Evolutionary conservation across 2,329 filamentous ascomycete species (phyloP), one percentile per base, ranked within the genome.

Genomic region (Trichoderma sp.): DNA sequence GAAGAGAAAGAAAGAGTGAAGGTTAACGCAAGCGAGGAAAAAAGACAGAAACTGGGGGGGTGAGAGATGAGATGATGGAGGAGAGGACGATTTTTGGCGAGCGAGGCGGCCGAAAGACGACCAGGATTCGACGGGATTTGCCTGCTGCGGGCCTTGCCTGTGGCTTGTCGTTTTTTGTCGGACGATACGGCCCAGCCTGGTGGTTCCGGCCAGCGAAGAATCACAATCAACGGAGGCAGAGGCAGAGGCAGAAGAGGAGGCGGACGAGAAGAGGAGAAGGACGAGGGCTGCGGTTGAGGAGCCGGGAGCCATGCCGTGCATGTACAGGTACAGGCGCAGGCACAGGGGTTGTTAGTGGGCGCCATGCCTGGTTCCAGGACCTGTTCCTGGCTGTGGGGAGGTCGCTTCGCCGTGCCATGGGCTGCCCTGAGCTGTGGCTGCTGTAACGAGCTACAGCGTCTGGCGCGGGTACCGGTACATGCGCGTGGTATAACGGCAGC

Each of bases 11-110:
- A 65, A 55, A 37, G 46, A 34, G 66, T 56, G 30, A 69, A 68
- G 58, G 37, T 66, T 66, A 58, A 58, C 52, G 52, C 63, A 66
- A 66, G 63, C 63, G 63, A 66, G 63, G 63, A 59, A 66, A 66
- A 58, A 56, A n/a, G 39, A n/a, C 39, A 64, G 14, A n/a, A 55
- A 46, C 43, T 54, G 66, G 58, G 58, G 66, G 43, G 54, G 49
- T 34, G 66, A 30, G 39, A 43, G 39, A 43, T 39, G 34, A 46
- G 24, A 55, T 39, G 26, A 24, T 39, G n/a, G 54, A 59, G 39
- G 46, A 64, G 26, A 64, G n/a, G 49, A 55, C 32, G 30, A 52
- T 54, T 49, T 24, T 13, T 46, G 51, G 63, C 63, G 63, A 66
- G 54, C 63, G 63, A 58, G 26, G 28, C 39, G 58, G 39, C 6